Conservation (phyloP, 164 flowering plant species). For the Protea cynaroides region DNA sequence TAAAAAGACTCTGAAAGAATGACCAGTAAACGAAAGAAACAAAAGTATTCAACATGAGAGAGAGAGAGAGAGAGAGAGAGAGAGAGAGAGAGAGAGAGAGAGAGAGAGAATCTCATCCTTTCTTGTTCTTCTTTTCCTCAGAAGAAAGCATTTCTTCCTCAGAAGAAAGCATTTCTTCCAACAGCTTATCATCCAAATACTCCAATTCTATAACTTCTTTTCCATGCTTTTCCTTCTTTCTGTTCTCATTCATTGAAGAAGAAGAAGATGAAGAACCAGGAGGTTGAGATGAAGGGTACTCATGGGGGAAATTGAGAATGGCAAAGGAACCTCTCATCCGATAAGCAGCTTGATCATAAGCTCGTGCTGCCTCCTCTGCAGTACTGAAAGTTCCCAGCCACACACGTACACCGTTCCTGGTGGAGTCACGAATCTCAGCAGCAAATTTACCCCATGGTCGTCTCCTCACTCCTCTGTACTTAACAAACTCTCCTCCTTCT, state of each 20-base stretch:
- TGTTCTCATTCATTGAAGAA: neutral
- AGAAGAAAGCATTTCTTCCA: constrained; percentile 13
- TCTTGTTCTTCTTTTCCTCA: neutral
- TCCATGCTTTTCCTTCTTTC: no score
- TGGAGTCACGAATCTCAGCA: constrained; percentile 17
- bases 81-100: no score
- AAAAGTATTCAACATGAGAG: no score
- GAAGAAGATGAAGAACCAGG: neutral
- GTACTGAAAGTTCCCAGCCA: constrained; percentile 19
- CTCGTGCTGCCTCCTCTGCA: constrained; percentile 18
- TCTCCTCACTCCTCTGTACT: constrained; percentile 11
- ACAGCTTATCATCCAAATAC: constrained; percentile 13
- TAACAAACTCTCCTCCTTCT: constrained; percentile 3
- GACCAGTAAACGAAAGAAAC: no score
- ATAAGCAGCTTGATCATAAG: constrained; percentile 15
- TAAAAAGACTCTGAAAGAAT: no score
- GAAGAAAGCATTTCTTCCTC: no score
- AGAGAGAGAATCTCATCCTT: no score
- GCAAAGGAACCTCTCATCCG: constrained; percentile 13
- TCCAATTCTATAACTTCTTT: constrained; percentile 17
- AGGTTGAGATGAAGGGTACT: neutral
- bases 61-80: no score
- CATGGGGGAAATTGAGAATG: constrained; percentile 10
- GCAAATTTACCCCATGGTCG: constrained; percentile 16
- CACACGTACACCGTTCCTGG: constrained; percentile 8